Evolutionary conservation across 148 eudicot genomes (phyloP), one percentile per base, ranked within the genome.

Genomic region (Pouteria glomerata): DNA sequence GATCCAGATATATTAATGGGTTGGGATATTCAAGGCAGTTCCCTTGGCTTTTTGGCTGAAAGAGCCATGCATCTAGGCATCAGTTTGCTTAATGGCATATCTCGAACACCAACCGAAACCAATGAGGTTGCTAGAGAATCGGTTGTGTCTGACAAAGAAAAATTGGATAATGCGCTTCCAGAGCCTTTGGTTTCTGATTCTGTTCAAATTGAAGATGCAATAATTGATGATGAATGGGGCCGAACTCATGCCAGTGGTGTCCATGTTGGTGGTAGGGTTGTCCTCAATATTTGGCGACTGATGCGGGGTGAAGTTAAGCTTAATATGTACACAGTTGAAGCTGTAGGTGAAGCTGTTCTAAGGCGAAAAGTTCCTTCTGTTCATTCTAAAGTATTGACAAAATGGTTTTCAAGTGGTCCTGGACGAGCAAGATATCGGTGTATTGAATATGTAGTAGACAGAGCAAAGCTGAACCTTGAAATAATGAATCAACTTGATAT

Each of bases 161-260:
- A 45, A 65, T 53, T n/a, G 53, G 83, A 73, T 73, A 82, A 66
- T 68, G 77, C 75, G 62, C 67, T 74, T 66, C 73, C 83, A 58
- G 90, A 83, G 52, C 77, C 87, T 55, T 50, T 82, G 77, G 67
- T 58, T 50, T 66, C 90, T 81, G 93, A 88, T 58, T 59, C 87
- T 57, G 67, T 69, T 71, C 63, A 75, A 57, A 72, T 53, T 69
- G 90, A 86, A 72, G 80, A 81, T 66, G 53, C 83, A 55, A 68
- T 95, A 74, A 89, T 89, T 73, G 93, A 91, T 75, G 99, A 95
- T 51, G 99, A 95, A 71, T 95, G 99, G 99, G 99, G 98, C 19
- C 80, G 99, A 76, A 95, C 97, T 71, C 99, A 95, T 85, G 96
- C 88, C 24, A 95, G 99, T 68, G 99, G 96, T 73, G 63, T 95